Base-by-base conservation (phyloP, 768 basidiomycete species). In the Mycena haematopus region DNA sequence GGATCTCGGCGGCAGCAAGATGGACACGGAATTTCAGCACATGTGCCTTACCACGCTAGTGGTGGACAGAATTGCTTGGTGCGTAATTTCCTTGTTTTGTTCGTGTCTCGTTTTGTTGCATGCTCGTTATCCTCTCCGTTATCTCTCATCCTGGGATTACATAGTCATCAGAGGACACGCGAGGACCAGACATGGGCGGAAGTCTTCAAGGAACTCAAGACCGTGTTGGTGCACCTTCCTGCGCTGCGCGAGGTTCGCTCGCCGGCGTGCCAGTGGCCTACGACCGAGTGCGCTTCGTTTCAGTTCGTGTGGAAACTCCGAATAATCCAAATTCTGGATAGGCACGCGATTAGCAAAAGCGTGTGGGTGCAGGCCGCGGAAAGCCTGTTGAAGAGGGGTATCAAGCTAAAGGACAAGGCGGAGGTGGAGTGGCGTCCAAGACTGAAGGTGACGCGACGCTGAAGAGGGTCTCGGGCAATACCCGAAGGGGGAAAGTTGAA, bases 291-390 rank as follows among this genome's bases (percentile, higher is more conserved):
- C 36, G 36, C 33, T 35, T 31, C 31, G 13, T 21, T 19, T 21
- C 29, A 33, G 21, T 35, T 35, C 8, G 14, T 10, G 9, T 8
- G 11, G 13, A 14, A 21, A 13, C 10, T 52, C 33, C 9, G 36
- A 27, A 15, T n/a, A n/a, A n/a, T n/a, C n/a, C 21, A 14, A 15
- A 22, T 22, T 9, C 13, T 15, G n/a, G 2, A 6, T 33, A 61
- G 60, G 15, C 35, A 49, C 17, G 60, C 19, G 19, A 61, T 55
- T 9, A 15, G 44, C 14, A 54, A 55, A 52, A 61, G 60, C 25
- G 27, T 54, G n/a, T 61, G 53, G 46, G 60, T 61, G 17, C 21
- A 55, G n/a, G 29, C 25, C 24, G 60, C 60, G 45, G 60, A 61
- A 35, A n/a, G 19, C 4, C 52, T 61, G 33, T 27, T 38, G 52